phyloP scores from a whole-genome alignment of 371 early-diverging fungal species.

The Lichtheimia hyalospora region DNA sequence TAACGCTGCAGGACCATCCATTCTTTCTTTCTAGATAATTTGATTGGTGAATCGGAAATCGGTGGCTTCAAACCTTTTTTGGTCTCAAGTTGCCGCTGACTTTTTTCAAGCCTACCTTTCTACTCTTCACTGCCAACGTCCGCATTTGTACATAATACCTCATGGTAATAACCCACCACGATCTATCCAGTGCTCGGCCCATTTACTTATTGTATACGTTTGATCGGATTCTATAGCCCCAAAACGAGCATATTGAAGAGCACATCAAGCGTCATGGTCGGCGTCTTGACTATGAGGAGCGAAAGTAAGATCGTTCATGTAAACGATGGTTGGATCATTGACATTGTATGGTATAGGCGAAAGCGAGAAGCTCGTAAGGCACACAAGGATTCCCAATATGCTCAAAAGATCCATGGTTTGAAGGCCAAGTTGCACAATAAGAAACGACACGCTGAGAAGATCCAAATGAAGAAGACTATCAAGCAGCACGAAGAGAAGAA shows the following conservation, averaged over 20 bases:
- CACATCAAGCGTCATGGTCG: slow-evolving; percentile 98
- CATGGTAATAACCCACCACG: background rate
- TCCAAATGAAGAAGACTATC: slow-evolving; percentile 99
- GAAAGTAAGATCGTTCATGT: slow-evolving; percentile 65
- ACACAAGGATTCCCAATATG: slow-evolving; percentile 89
- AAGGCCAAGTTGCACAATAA: slow-evolving; percentile 99
- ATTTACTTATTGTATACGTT: background rate
- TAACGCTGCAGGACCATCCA: no score
- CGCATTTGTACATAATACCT: background rate
- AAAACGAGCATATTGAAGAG: slow-evolving; percentile 99
- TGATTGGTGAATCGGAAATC: no score
- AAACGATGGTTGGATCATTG: no score
- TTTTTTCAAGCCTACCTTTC: no score
- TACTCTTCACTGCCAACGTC: no score
- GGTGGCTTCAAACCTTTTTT: no score
- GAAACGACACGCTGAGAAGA: slow-evolving; percentile 99
- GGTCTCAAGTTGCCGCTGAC: no score
- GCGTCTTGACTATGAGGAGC: slow-evolving; percentile 95
- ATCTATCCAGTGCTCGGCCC: background rate
- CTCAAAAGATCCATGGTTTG: slow-evolving; percentile 97
- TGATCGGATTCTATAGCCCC: slow-evolving; percentile 75
- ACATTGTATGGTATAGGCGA: slow-evolving; percentile 58
- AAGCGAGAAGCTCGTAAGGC: slow-evolving; percentile 96
- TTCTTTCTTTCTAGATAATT: no score
- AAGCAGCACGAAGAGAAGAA: slow-evolving; percentile 97